Evolutionary conservation across 495 filamentous ascomycete species (phyloP).

Genomic region (Xylaria grammica): DNA sequence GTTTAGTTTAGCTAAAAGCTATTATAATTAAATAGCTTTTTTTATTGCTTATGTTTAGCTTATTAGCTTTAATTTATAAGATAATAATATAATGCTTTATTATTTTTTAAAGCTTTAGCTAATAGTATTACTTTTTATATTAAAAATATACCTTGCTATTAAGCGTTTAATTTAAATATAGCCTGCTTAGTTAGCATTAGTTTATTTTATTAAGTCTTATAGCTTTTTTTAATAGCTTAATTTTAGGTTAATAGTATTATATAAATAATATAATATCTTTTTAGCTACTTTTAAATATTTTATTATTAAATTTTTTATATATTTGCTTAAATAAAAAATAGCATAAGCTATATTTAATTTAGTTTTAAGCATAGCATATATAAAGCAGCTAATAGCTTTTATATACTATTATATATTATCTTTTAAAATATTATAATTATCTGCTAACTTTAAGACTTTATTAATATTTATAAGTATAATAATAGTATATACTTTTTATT

Average conservation of each 20-base stretch:
- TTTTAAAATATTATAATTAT: neutral
- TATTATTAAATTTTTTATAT: slow-evolving; percentile 19
- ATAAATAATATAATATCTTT: neutral
- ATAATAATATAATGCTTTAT: too few relatives aligned
- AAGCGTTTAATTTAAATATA: slow-evolving; percentile 1
- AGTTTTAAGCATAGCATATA: slow-evolving; percentile 16
- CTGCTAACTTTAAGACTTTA: slow-evolving; percentile 2
- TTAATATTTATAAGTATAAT: slow-evolving; percentile 3
- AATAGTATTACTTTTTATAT: neutral
- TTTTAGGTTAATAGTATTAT: neutral
- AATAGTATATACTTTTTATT: slow-evolving; percentile 9
- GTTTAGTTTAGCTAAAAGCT: too few relatives aligned
- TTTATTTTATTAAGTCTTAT: too few relatives aligned
- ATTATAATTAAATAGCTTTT: too few relatives aligned
- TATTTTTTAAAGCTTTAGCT: neutral
- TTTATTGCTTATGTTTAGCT: too few relatives aligned
- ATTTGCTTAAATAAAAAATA: slow-evolving; percentile 17
- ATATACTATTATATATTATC: slow-evolving; percentile 17
- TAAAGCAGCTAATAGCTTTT: slow-evolving; percentile 2
- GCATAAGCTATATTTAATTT: slow-evolving; percentile 9
- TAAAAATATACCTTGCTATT: slow-evolving; percentile 2
- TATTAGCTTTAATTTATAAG: too few relatives aligned
- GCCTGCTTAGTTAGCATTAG: too few relatives aligned
- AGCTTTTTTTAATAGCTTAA: too few relatives aligned
- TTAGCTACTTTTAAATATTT: too few relatives aligned